Evolutionary conservation across 495 filamentous ascomycete genomes (phyloP).

Genomic region (Amniculicola lignicola): DNA sequence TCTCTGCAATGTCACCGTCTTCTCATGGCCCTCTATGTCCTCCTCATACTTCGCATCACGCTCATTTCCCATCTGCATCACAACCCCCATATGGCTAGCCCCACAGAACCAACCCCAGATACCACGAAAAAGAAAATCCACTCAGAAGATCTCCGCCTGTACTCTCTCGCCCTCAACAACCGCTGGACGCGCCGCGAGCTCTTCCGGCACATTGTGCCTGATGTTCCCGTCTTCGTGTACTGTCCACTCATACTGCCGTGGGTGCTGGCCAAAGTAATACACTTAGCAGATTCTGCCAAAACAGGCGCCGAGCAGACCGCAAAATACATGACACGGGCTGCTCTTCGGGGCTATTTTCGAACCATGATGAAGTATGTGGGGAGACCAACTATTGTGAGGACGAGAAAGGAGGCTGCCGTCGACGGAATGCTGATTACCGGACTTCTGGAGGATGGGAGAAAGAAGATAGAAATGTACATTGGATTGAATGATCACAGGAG

Average conservation of each 20-base stretch:
- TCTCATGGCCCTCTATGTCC: neutral
- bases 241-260: slow-evolving; percentile 10
- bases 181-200: neutral
- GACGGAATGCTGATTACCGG: slow-evolving; percentile 6
- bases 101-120: too few species aligned
- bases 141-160: slow-evolving; percentile 13
- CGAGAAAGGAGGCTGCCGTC: neutral
- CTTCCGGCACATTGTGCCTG: neutral
- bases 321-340: slow-evolving; percentile 9
- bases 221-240: slow-evolving; percentile 9
- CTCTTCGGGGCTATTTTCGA: slow-evolving; percentile 11
- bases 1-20: neutral
- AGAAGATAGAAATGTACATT: slow-evolving; percentile 6
- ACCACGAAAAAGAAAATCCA: slow-evolving; percentile 6
- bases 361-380: neutral
- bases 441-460: neutral
- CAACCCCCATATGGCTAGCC: slow-evolving; percentile 1
- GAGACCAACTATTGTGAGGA: slow-evolving; percentile 1
- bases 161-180: slow-evolving; percentile 13
- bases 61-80: neutral
- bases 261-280: neutral
- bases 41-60: neutral
- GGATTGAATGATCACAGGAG: neutral
- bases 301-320: neutral
- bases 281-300: neutral